phyloP scores from a whole-genome alignment of 768 basidiomycete species.

The Butyriboletus loyo region DNA sequence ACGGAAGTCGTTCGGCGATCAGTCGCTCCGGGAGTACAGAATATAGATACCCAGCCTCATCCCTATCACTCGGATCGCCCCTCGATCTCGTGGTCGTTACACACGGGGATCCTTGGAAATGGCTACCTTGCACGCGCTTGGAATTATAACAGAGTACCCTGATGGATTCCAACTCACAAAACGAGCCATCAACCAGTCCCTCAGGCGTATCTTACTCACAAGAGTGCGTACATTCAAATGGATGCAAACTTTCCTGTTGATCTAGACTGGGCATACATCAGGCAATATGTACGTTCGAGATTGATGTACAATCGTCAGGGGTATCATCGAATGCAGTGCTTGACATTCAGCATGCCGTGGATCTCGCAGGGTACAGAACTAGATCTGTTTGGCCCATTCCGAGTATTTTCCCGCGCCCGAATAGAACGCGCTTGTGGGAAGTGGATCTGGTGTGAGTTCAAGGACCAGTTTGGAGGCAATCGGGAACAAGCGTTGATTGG shows the following conservation, averaged over 20 bases:
- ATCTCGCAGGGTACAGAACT: not conserved
- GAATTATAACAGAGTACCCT: not conserved
- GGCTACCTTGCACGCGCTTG: not conserved
- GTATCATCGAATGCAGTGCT: not conserved
- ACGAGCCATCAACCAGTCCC: not conserved
- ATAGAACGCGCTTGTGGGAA: not conserved
- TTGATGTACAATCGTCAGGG: conserved; percentile 3
- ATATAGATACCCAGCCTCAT: not conserved
- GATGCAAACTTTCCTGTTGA: not conserved
- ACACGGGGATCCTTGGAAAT: not conserved
- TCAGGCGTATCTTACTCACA: not conserved
- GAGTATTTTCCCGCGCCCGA: too few relatives aligned
- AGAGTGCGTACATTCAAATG: not conserved
- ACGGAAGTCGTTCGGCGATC: not conserved
- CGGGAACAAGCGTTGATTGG: not conserved
- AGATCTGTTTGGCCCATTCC: not conserved
- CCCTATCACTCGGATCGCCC: not conserved
- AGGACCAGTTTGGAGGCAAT: not conserved
- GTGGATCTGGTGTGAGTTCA: not conserved
- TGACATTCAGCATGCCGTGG: not conserved
- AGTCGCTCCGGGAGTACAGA: not conserved
- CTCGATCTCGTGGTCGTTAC: not conserved
- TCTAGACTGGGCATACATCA: not conserved
- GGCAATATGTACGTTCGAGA: not conserved
- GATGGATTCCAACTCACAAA: not conserved